A percentile compares a stretch with the other conserved stretches of the same genome.
These are phyloP conservation scores for Rhizoclosmatium globosum DNA, from an alignment of 192 early-diverging fungal genomes.

Conservation along the genomic window DNA sequence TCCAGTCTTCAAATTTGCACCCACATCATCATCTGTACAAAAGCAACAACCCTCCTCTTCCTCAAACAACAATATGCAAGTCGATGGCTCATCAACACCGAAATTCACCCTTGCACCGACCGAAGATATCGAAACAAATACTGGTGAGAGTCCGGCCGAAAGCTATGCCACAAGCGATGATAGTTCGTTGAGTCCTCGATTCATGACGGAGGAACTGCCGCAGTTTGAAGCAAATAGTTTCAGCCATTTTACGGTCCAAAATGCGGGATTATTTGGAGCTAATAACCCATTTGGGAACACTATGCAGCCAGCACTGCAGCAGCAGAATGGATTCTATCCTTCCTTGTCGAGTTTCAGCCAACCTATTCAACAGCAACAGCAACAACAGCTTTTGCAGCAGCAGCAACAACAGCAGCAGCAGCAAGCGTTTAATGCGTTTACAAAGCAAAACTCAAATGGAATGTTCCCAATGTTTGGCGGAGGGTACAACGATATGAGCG, in stretches of 20 bases:
- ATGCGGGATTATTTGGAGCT: not conserved
- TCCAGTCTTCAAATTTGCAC: not conserved
- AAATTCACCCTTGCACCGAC: not conserved
- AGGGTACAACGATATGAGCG: not conserved
- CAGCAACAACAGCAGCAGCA: conserved; percentile 14
- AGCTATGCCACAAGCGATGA: conserved; percentile 13
- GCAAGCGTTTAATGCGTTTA: not conserved
- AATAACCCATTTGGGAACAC: not conserved
- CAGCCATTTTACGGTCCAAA: conserved; percentile 25
- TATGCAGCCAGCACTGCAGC: not conserved
- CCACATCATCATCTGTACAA: not conserved
- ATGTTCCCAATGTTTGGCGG: conserved; percentile 9
- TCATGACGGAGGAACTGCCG: not conserved
- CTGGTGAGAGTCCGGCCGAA: not conserved
- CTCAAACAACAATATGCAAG: not conserved
- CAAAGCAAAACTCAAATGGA: not conserved
- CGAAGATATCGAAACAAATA: not conserved
- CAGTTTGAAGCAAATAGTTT: conserved; percentile 29
- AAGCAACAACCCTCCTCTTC: not conserved
- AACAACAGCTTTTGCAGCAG: conserved; percentile 10
- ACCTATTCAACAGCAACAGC: conserved; percentile 6
- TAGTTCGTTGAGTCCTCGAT: conserved; percentile 7
- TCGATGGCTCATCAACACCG: not conserved
- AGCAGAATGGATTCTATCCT: not conserved
- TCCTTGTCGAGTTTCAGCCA: not conserved